Conservation (phyloP, 2,329 filamentous ascomycete species). For the Fusarium drepaniforme region DNA sequence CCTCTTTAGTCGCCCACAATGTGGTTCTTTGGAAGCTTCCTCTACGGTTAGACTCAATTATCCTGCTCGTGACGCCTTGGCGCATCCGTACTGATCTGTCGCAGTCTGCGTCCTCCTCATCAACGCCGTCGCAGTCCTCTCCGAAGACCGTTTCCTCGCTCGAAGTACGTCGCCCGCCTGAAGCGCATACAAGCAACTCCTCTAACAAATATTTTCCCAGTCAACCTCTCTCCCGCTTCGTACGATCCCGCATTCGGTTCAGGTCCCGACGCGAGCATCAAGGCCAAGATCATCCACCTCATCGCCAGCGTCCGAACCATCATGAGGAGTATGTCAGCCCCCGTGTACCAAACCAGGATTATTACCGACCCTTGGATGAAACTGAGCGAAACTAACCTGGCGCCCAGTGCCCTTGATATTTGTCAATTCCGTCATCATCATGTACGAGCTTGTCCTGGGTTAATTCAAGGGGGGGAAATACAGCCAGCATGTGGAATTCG, state of each 20-base stretch:
- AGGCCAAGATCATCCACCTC: constrained; percentile 88
- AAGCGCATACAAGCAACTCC: neutral
- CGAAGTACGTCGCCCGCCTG: constrained; percentile 59
- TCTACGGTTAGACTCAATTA: constrained; percentile 64
- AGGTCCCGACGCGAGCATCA: constrained; percentile 79
- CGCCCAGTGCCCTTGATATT: constrained; percentile 84
- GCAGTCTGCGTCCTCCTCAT: constrained; percentile 84
- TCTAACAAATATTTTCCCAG: constrained; percentile 41
- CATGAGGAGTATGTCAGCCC: constrained; percentile 78
- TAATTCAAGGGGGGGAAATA: constrained; percentile 53
- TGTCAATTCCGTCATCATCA: constrained; percentile 84
- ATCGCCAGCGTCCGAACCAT: constrained; percentile 91
- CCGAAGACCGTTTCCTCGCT: constrained; percentile 92
- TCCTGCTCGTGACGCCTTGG: neutral
- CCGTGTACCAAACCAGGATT: neutral
- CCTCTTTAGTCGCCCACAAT: constrained; percentile 55
- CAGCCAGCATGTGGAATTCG: constrained; percentile 1
- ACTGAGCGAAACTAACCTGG: constrained; percentile 14
- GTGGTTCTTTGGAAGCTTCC: constrained; percentile 78
- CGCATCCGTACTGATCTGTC: constrained; percentile 23
- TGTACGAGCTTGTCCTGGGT: constrained; percentile 84
- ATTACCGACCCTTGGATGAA: neutral
- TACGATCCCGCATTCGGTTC: constrained; percentile 85
- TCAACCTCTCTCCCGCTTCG: constrained; percentile 81
- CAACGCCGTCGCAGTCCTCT: constrained; percentile 94